A percentile compares a stretch with the other conserved stretches of the same genome.
Conservation (phyloP, 208 protist genomes). For the Leishmania tropica region DNA sequence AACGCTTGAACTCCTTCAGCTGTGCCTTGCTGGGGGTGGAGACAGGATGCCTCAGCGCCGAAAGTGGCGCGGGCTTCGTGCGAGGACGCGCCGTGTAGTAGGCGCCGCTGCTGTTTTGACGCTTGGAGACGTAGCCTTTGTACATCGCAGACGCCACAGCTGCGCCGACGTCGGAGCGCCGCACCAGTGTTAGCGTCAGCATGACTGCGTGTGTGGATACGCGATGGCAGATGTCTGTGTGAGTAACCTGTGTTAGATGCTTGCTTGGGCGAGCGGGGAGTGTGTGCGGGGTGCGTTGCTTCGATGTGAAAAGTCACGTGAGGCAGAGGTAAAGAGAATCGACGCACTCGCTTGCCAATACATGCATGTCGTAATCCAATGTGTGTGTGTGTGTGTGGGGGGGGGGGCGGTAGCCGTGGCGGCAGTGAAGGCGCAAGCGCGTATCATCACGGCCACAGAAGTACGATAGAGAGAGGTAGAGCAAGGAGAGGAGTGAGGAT, state of each 20-base stretch:
- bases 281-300: background rate
- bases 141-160: slow-evolving; percentile 13
- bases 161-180: slow-evolving; percentile 7
- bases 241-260: background rate
- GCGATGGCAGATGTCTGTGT: background rate
- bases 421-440: background rate
- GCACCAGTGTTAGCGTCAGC: slow-evolving; percentile 15
- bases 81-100: slow-evolving; percentile 24
- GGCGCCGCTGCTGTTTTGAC: slow-evolving; percentile 1
- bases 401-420: background rate
- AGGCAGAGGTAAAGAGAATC: too few species aligned
- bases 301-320: background rate
- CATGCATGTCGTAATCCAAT: background rate
- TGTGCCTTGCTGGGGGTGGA: slow-evolving; percentile 12
- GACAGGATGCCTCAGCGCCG: background rate
- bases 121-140: background rate
- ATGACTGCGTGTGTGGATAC: slow-evolving; percentile 3
- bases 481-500: background rate
- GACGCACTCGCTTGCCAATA: background rate
- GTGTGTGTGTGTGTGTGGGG: background rate
- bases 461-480: background rate
- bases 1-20: slow-evolving; percentile 28
- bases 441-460: background rate
- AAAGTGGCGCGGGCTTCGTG: background rate
- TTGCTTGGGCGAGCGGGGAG: background rate